Conservation (phyloP, 176 grass and related monocot genomes). For the Carex myosuroides region DNA sequence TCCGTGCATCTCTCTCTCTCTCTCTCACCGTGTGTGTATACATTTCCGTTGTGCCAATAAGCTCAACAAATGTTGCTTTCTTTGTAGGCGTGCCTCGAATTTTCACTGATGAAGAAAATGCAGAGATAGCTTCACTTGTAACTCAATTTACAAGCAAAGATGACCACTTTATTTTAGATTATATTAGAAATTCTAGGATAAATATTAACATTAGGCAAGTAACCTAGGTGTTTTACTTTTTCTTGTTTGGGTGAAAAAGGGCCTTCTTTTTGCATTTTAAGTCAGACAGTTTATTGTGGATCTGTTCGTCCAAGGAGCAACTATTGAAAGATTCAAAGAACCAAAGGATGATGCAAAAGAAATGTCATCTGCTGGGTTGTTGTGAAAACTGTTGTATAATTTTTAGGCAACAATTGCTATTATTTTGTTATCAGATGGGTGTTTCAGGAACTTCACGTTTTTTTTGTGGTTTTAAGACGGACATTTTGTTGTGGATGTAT, state of each 20-base stretch:
- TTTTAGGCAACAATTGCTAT: background rate
- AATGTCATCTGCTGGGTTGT: background rate
- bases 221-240: slow-evolving; percentile 13
- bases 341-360: background rate
- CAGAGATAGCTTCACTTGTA: slow-evolving; percentile 40
- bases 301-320: background rate
- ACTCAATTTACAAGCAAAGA: slow-evolving; percentile 45
- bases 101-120: slow-evolving; percentile 49
- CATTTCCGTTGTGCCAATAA: background rate
- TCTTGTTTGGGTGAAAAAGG: background rate
- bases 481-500: too few relatives aligned
- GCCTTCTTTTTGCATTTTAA: too few relatives aligned
- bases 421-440: background rate
- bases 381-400: background rate
- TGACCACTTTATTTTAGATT: slow-evolving; percentile 40
- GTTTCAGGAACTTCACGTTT: too few relatives aligned
- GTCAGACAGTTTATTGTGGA: background rate
- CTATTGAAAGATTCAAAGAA: background rate
- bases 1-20: background rate
- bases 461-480: too few relatives aligned
- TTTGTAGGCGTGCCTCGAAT: slow-evolving; percentile 50
- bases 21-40: background rate
- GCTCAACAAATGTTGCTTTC: background rate
- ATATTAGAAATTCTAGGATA: slow-evolving; percentile 74
- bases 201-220: slow-evolving; percentile 85